A percentile compares a stretch with the other conserved stretches of the same genome.
These are phyloP conservation scores for Colletotrichum aenigma DNA, from an alignment of 2,329 filamentous ascomycete genomes.

Conservation along the genomic window DNA sequence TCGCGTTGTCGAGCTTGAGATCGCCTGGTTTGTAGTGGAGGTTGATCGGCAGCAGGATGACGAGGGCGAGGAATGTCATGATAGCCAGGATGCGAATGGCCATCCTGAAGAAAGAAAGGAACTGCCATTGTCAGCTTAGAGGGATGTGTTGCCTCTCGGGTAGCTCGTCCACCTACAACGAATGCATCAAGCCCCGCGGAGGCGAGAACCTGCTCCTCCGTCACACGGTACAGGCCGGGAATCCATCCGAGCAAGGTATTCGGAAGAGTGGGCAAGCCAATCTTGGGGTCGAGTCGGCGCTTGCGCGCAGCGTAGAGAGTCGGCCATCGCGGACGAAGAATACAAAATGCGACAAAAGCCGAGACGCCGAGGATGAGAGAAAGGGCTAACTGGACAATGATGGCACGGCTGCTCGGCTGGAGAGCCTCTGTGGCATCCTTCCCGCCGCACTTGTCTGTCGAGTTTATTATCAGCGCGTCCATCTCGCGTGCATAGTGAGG, in stretches of 20 bases:
- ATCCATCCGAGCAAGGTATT: slow-evolving; percentile 94
- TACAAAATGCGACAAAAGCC: slow-evolving; percentile 78
- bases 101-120: slow-evolving; percentile 96
- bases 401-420: slow-evolving; percentile 28
- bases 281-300: slow-evolving; percentile 65
- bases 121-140: slow-evolving; percentile 43
- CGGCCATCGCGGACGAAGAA: slow-evolving; percentile 90
- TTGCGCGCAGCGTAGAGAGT: slow-evolving; percentile 89
- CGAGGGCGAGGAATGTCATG: slow-evolving; percentile 81
- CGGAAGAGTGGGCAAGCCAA: slow-evolving; percentile 76
- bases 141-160: accelerated
- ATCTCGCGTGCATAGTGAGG: slow-evolving; percentile 8
- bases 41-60: slow-evolving; percentile 87
- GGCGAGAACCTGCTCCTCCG: slow-evolving; percentile 85
- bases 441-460: slow-evolving; percentile 26
- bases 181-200: slow-evolving; percentile 94
- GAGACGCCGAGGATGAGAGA: slow-evolving; percentile 72
- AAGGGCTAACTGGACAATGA: slow-evolving; percentile 71
- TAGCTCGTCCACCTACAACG: slow-evolving; percentile 62
- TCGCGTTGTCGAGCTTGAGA: neutral
- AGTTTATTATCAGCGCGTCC: slow-evolving; percentile 6
- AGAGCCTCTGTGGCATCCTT: slow-evolving; percentile 23
- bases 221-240: slow-evolving; percentile 80
- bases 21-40: slow-evolving; percentile 56
- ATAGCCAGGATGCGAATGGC: slow-evolving; percentile 81